phyloP scores from a whole-genome alignment of 441 rosid genomes.

The Croton setiger region DNA sequence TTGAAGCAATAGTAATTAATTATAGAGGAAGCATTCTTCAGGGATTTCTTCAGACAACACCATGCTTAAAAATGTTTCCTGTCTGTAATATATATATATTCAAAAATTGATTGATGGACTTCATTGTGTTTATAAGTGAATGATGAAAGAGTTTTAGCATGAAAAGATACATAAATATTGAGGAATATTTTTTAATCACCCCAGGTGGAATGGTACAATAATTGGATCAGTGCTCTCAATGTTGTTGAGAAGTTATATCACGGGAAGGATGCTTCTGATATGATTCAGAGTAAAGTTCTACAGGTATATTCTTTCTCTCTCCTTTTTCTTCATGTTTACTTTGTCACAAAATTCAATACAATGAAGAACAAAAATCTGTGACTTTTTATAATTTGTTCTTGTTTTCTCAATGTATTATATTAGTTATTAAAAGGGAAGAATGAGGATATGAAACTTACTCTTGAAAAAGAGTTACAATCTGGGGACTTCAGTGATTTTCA shows the following conservation, averaged over 20 bases:
- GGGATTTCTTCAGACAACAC: not conserved
- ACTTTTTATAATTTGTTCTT: conserved; percentile 2
- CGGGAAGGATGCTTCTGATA: conserved; percentile 67
- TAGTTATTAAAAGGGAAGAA: conserved; percentile 72
- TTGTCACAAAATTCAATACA: not conserved
- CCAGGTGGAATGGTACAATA: conserved; percentile 88
- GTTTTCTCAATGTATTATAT: conserved; percentile 14
- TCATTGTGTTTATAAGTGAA: not conserved
- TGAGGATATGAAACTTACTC: conserved; percentile 62
- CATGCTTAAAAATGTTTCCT: not conserved
- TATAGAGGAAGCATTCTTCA: not conserved
- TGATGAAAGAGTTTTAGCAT: not conserved
- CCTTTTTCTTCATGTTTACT: not conserved
- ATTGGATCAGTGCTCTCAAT: conserved; percentile 65
- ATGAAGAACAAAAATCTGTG: not conserved
- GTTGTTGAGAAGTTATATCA: conserved; percentile 62
- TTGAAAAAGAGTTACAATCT: conserved; percentile 63
- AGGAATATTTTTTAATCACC: not conserved
- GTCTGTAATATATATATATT: not conserved
- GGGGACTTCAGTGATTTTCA: conserved; percentile 71
- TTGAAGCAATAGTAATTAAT: not conserved
- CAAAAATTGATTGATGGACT: not conserved
- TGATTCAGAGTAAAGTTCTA: conserved; percentile 67
- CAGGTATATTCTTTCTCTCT: conserved; percentile 56
- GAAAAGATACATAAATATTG: not conserved